phyloP scores from a whole-genome alignment of 2,329 filamentous ascomycete species.

The Monosporascus cannonballus region DNA sequence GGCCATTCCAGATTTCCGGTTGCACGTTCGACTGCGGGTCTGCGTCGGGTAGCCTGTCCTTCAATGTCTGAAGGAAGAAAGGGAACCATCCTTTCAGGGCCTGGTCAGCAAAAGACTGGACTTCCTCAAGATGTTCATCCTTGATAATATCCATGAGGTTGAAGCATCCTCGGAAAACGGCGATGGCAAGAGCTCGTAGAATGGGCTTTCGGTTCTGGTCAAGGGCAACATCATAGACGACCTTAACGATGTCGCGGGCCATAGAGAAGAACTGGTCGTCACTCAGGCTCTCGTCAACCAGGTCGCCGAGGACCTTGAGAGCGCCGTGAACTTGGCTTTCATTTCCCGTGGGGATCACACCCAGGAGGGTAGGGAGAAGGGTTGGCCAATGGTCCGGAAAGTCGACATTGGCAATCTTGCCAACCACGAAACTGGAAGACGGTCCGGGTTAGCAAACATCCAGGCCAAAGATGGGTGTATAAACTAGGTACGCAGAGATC shows the following conservation, averaged over 20 bases:
- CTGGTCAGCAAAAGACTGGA: conserved; percentile 85
- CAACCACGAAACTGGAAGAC: conserved; percentile 59
- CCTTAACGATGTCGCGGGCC: conserved; percentile 77
- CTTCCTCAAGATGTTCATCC: conserved; percentile 80
- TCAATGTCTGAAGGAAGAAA: conserved; percentile 77
- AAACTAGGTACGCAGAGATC: not conserved
- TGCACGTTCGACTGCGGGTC: conserved; percentile 45
- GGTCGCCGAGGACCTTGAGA: conserved; percentile 77
- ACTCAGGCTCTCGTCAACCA: conserved; percentile 89
- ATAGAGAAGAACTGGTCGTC: conserved; percentile 94
- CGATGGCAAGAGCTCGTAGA: conserved; percentile 78
- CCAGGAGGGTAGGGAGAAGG: conserved; percentile 74
- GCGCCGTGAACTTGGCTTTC: conserved; percentile 84
- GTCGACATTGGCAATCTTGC: conserved; percentile 89
- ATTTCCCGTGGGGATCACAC: conserved; percentile 66
- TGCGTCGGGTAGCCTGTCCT: conserved; percentile 66
- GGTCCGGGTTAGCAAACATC: conserved; percentile 4
- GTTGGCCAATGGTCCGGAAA: conserved; percentile 95
- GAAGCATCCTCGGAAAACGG: conserved; percentile 86
- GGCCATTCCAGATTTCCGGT: conserved; percentile 69
- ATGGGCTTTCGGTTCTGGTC: conserved; percentile 68
- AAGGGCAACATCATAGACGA: conserved; percentile 75
- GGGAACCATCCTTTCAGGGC: conserved; percentile 79
- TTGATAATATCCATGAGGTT: conserved; percentile 96
- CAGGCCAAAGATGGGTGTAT: not conserved